Base-by-base conservation (phyloP, 129 eudicot species). In the Flaveria brownii region DNA sequence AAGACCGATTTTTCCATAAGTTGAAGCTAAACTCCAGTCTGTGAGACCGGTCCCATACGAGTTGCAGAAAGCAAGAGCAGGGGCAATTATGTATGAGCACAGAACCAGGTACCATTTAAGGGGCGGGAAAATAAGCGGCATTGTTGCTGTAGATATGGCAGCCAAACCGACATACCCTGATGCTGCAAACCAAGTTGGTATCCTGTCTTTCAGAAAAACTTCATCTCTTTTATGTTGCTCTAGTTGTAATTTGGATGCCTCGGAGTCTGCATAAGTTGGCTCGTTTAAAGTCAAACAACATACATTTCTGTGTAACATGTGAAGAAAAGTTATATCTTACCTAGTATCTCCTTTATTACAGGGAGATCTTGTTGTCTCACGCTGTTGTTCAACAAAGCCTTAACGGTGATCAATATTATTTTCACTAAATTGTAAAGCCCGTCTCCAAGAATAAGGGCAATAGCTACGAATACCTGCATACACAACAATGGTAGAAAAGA, bases 41-140 rank as follows among this genome's bases (percentile, higher is more conserved):
- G 98, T 93, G 54, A 93, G 96, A 39, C 98, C 98, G 1, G 92
- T 80, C 28, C 98, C 98, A 14, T 93, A 93, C 0, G 98, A 90
- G 77, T 93, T 93, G 85, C 98, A 93, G 79, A 93, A 93, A 36
- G 98, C 98, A 63, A 93, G 91, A 59, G 92, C 89, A 7, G 97
- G 98, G 50, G 96, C 97, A 4, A 93, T 65, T 17, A 87, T 26
- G 82, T 93, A 93, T 12, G 88, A 73, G 45, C 91, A 85, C 71
- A 93, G 89, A 49, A 93, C 97, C 6, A 90, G 86, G 71, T 93
- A 93, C 98, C 97, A 93, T 68, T 90, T 90, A 10, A 90, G 87
- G 64, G 96, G 97, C 10, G 96, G 98, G 66, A 93, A 93, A 22
- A 93, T 82, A 57, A 85, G 79, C 6, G 98, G 98, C 72, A 90